Percentiles rank a stretch among this genome's conserved stretches.
Conservation (phyloP, 75 land plant genomes). For the Cryptomeria japonica region DNA sequence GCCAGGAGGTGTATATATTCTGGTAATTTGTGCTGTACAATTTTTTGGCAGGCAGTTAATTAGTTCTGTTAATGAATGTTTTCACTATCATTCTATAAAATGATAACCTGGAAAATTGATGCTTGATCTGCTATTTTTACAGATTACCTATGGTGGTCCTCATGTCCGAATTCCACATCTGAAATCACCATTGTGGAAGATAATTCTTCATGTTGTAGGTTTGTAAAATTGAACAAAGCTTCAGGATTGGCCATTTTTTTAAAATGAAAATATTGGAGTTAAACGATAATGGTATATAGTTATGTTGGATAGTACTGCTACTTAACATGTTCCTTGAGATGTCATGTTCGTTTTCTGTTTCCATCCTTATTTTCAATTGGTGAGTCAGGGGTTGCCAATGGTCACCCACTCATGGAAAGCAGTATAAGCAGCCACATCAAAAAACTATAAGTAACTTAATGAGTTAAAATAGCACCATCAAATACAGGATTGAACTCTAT, state of each 20-base stretch:
- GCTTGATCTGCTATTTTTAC: conserved; percentile 5
- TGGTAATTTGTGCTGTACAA: conserved; percentile 43
- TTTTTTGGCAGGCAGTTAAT: not conserved
- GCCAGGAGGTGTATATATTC: conserved; percentile 75
- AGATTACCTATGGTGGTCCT: conserved; percentile 97
- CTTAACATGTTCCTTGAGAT: not conserved
- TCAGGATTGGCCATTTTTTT: not conserved
- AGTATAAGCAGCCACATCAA: no score
- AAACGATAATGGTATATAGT: not conserved
- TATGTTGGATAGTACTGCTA: not conserved
- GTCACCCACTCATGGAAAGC: not conserved
- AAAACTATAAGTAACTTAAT: no score
- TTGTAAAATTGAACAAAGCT: conserved; percentile 17
- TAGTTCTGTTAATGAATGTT: not conserved
- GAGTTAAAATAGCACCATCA: no score
- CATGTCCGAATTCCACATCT: conserved; percentile 66
- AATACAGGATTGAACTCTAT: no score
- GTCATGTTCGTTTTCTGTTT: not conserved
- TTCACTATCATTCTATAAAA: conserved; percentile 6
- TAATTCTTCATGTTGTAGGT: conserved; percentile 90
- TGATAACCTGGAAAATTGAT: not conserved
- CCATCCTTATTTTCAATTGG: not conserved
- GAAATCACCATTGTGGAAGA: conserved; percentile 56
- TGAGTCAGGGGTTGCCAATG: not conserved
- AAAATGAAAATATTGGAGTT: not conserved